Conservation (phyloP, 1,284 basidiomycete species). For the Anthracocystis panici-leucophaei region DNA sequence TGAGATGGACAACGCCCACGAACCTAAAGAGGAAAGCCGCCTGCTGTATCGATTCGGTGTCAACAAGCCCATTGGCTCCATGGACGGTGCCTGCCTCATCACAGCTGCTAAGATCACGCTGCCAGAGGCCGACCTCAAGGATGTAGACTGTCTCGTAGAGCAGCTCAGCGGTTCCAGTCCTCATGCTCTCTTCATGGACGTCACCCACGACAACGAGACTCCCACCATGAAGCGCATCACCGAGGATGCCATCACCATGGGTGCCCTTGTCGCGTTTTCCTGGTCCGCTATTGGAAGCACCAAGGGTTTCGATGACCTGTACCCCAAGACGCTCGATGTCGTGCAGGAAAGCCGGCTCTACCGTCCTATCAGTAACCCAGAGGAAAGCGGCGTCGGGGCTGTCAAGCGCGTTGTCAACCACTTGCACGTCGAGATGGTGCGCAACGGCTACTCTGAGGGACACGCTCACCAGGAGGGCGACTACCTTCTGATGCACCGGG, state of each 20-base stretch:
- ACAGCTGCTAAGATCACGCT: constrained; percentile 73
- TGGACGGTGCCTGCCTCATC: constrained; percentile 60
- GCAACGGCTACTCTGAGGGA: constrained; percentile 58
- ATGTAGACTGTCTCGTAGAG: constrained; percentile 45
- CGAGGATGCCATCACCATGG: constrained; percentile 66
- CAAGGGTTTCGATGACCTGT: constrained; percentile 65
- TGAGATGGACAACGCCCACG: constrained; percentile 66
- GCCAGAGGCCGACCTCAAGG: constrained; percentile 41
- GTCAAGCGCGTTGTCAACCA: constrained; percentile 64
- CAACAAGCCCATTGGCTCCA: constrained; percentile 65
- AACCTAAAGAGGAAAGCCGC: constrained; percentile 64
- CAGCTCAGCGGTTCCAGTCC: constrained; percentile 59
- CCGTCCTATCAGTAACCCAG: constrained; percentile 35
- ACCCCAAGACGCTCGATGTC: constrained; percentile 60
- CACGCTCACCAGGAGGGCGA: constrained; percentile 65
- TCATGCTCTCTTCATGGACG: constrained; percentile 66
- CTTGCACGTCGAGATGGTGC: constrained; percentile 64
- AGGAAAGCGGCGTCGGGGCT: constrained; percentile 53
- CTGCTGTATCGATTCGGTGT: constrained; percentile 64
- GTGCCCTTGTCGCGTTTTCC: constrained; percentile 62
- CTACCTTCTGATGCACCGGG: constrained; percentile 62
- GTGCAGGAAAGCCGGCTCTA: constrained; percentile 60
- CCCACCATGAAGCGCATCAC: constrained; percentile 63
- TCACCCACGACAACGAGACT: constrained; percentile 67
- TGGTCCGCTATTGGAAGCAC: constrained; percentile 66